Evolutionary conservation across 1,284 basidiomycete species (phyloP).

Genomic region (Austropuccinia psidii): DNA sequence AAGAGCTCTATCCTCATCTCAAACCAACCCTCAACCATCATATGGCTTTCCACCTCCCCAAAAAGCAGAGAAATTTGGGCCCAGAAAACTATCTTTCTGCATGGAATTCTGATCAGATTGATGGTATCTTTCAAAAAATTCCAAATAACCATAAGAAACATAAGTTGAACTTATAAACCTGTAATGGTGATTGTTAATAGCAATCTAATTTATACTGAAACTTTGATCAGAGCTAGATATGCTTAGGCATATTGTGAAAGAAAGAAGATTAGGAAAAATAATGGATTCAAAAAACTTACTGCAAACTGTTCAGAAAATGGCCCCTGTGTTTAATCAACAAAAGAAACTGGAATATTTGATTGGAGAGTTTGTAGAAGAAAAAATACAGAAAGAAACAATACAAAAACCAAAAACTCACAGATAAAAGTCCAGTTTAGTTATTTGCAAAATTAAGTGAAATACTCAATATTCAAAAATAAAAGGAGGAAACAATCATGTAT

Average conservation of each 20-base stretch:
- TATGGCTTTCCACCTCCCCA: constrained; percentile 22
- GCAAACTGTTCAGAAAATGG: not conserved
- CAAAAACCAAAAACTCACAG: not conserved
- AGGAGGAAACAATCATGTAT: not conserved
- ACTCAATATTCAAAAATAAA: not conserved
- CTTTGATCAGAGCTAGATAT: not conserved
- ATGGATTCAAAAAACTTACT: not conserved
- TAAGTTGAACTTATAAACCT: not conserved
- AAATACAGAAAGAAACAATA: not conserved
- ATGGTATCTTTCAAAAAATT: constrained; percentile 18
- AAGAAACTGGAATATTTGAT: constrained; percentile 18
- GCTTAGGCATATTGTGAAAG: constrained; percentile 6
- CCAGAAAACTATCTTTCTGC: constrained; percentile 24
- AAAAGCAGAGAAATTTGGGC: not conserved
- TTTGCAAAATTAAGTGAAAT: not conserved
- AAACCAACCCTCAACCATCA: constrained; percentile 25
- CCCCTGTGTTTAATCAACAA: constrained; percentile 8
- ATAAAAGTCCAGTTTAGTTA: constrained; percentile 2
- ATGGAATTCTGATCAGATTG: constrained; percentile 26
- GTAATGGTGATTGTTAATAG: not conserved
- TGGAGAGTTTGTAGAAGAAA: constrained; percentile 23
- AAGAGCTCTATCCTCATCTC: not conserved
- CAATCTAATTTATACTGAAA: not conserved
- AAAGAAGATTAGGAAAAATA: constrained; percentile 8
- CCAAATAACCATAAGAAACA: constrained; percentile 13